Percentiles rank a stretch among this genome's conserved stretches.
Conservation (phyloP, 108 stramenopile genomes). For the Heterococcus sp. region DNA sequence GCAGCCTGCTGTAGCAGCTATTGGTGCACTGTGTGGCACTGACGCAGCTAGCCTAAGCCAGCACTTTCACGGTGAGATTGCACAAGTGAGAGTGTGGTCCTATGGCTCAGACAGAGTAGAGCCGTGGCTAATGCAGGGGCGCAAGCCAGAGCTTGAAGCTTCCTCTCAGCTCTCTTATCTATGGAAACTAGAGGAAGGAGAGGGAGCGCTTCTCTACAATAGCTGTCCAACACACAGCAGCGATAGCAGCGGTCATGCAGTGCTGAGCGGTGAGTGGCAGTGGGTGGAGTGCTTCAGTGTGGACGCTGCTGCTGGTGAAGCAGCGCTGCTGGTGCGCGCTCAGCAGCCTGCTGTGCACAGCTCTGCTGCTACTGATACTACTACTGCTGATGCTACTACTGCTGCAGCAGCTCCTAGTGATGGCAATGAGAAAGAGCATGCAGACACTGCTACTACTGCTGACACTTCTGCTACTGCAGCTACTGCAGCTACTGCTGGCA, state of each 20-base stretch:
- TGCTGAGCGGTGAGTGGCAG: slow-evolving; percentile 24
- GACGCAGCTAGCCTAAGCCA: background rate
- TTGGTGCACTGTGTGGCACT: background rate
- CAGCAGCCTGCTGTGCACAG: background rate
- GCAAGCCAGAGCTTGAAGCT: background rate
- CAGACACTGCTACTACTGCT: background rate
- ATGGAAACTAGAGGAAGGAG: slow-evolving; percentile 36
- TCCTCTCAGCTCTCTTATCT: background rate
- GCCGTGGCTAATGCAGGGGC: background rate
- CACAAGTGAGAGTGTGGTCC: slow-evolving; percentile 36
- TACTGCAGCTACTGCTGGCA: slow-evolving; percentile 3
- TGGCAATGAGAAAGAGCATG: background rate
- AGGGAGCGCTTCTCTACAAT: slow-evolving; percentile 11
- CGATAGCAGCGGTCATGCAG: slow-evolving; percentile 11
- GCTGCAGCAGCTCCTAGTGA: background rate
- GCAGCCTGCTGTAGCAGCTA: background rate
- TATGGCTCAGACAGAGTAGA: background rate
- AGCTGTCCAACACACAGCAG: slow-evolving; percentile 4
- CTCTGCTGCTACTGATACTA: background rate
- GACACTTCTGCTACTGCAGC: background rate
- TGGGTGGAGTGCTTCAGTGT: slow-evolving; percentile 28
- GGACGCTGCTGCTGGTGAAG: background rate
- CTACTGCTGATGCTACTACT: background rate
- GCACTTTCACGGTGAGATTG: slow-evolving; percentile 20
- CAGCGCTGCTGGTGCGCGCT: background rate